Evolutionary conservation across 345 rosid species (phyloP).

Genomic region (Reutealis trisperma): DNA sequence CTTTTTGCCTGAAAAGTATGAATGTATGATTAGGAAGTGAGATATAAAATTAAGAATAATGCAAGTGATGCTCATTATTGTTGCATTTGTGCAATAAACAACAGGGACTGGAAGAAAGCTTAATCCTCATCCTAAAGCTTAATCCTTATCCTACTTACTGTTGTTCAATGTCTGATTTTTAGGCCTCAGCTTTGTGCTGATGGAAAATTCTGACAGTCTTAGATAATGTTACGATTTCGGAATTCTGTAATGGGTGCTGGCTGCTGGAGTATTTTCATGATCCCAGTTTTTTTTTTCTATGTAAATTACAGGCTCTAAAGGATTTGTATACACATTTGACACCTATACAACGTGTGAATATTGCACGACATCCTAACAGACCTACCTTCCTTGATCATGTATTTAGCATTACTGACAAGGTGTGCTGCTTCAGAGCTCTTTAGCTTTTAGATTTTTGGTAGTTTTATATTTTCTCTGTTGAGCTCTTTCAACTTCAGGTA

Average conservation of each 20-base stretch:
- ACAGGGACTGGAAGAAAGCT: not conserved
- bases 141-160: constrained; percentile 11
- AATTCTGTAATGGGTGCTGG: constrained; percentile 4
- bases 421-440: constrained; percentile 29
- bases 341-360: constrained; percentile 90
- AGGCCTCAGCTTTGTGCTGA: constrained; percentile 4
- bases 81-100: not conserved
- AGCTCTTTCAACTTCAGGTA: constrained; percentile 1
- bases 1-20: not conserved
- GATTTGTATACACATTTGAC: constrained; percentile 74
- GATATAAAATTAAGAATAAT: not conserved
- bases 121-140: constrained; percentile 6
- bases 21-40: not conserved
- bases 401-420: constrained; percentile 90
- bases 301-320: constrained; percentile 67
- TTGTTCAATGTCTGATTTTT: constrained; percentile 7
- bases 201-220: not conserved
- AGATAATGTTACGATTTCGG: not conserved
- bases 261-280: constrained; percentile 19
- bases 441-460: constrained; percentile 6
- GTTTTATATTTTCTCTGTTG: constrained; percentile 1
- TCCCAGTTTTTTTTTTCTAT: not conserved
- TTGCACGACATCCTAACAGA: constrained; percentile 95
- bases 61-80: not conserved
- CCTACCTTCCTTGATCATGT: constrained; percentile 98